phyloP scores from a whole-genome alignment of 2,329 filamentous ascomycete genomes.

The Xylariaceae sp. region DNA sequence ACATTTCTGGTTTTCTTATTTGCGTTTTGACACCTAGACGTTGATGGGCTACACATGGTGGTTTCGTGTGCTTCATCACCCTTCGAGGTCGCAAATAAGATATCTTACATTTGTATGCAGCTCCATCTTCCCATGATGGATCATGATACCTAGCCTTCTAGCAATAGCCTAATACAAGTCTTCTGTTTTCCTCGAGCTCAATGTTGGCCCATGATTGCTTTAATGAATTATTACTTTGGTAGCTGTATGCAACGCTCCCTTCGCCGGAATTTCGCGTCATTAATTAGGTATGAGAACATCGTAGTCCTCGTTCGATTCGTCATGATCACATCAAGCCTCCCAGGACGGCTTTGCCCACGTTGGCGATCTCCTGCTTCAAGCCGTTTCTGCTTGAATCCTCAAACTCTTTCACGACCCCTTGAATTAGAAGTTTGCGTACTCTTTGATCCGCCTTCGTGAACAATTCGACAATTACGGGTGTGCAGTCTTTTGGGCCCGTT shows the following conservation, averaged over 20 bases:
- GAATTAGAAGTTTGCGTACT: conserved; percentile 82
- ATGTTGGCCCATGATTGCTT: not conserved
- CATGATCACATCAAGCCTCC: conserved; percentile 67
- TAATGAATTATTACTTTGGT: not conserved
- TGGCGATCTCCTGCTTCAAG: conserved; percentile 74
- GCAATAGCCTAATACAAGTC: not conserved
- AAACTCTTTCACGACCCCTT: conserved; percentile 84
- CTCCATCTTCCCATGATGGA: conserved; percentile 7
- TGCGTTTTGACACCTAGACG: not conserved
- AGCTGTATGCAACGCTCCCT: not conserved
- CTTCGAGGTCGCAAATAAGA: not conserved
- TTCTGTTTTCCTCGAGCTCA: not conserved
- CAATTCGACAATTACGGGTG: conserved; percentile 66
- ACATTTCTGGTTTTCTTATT: conserved; percentile 18
- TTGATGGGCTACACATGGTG: not conserved
- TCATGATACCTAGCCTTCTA: conserved; percentile 4
- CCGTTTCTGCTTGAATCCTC: conserved; percentile 76
- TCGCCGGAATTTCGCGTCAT: conserved; percentile 5
- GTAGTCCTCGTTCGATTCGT: not conserved
- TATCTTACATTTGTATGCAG: not conserved
- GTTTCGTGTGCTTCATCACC: not conserved
- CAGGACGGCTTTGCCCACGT: conserved; percentile 81
- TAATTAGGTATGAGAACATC: not conserved
- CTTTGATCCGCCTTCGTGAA: conserved; percentile 86
- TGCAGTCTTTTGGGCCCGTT: conserved; percentile 67